Evolutionary conservation across 768 basidiomycete species (phyloP).

Genomic region (Mycena haematopus): DNA sequence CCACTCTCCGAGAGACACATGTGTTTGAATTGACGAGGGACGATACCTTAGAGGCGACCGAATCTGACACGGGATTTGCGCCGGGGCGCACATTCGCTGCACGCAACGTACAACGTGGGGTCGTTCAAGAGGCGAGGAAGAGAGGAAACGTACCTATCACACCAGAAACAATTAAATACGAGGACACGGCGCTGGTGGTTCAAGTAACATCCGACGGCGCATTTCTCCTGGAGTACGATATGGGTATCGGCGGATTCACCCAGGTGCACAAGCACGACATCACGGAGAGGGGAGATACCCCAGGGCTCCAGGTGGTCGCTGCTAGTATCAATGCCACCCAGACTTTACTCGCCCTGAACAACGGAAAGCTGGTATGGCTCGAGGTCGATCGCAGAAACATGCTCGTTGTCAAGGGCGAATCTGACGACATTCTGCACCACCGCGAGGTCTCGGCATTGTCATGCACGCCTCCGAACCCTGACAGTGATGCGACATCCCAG

Average conservation of each 20-base stretch:
- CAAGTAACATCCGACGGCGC: constrained; percentile 74
- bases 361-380: constrained; percentile 59
- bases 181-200: constrained; percentile 61
- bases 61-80: constrained; percentile 51
- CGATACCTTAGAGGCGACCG: constrained; percentile 49
- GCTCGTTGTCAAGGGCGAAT: constrained; percentile 28
- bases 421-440: not conserved
- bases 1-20: constrained; percentile 61
- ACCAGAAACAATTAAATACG: constrained; percentile 36
- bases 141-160: constrained; percentile 6
- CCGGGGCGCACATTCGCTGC: constrained; percentile 64
- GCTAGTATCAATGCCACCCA: constrained; percentile 76
- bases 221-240: constrained; percentile 62
- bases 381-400: constrained; percentile 47
- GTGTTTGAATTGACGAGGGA: constrained; percentile 58
- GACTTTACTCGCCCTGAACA: constrained; percentile 63
- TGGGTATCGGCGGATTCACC: constrained; percentile 40
- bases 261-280: constrained; percentile 48
- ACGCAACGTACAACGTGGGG: constrained; percentile 50
- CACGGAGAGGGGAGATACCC: constrained; percentile 30
- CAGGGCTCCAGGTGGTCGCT: constrained; percentile 59
- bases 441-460: constrained; percentile 76
- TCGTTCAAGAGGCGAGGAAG: not conserved
- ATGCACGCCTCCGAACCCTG: constrained; percentile 59
- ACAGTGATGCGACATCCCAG: constrained; percentile 49